phyloP scores from a whole-genome alignment of 2,329 filamentous ascomycete species.

The Diaporthe ampelina region DNA sequence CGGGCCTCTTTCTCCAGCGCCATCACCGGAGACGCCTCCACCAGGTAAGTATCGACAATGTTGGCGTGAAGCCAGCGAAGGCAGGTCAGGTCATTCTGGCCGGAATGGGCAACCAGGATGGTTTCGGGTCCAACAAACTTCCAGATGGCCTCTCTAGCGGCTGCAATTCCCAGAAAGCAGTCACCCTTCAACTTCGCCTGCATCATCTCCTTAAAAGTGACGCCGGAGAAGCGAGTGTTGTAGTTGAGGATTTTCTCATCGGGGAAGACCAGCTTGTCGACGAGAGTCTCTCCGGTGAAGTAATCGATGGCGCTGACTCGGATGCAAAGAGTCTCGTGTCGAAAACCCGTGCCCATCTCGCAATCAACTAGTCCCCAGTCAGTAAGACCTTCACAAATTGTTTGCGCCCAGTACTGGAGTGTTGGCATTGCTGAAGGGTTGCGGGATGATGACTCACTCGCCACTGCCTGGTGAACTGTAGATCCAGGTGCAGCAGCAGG shows the following conservation, averaged over 20 bases:
- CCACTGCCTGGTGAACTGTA: neutral
- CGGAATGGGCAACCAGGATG: conserved; percentile 62
- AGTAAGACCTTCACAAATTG: neutral
- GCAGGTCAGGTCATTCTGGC: conserved; percentile 56
- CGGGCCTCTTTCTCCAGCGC: conserved; percentile 43
- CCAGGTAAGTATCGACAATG: conserved; percentile 61
- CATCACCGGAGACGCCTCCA: conserved; percentile 46
- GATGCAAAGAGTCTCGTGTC: conserved; percentile 64
- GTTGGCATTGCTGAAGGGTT: neutral
- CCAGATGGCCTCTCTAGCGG: conserved; percentile 59
- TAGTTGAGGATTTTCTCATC: conserved; percentile 60
- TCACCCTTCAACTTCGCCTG: conserved; percentile 49
- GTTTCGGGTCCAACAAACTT: conserved; percentile 60
- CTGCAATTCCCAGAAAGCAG: conserved; percentile 57
- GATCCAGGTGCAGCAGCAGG: neutral
- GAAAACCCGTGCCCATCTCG: conserved; percentile 64
- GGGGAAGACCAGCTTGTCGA: conserved; percentile 66
- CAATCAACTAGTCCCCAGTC: conserved; percentile 58
- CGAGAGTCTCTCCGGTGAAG: conserved; percentile 61
- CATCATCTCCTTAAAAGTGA: conserved; percentile 56
- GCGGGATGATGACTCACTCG: neutral
- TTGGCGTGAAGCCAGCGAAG: conserved; percentile 63
- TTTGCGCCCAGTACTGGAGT: neutral
- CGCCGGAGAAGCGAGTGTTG: conserved; percentile 65
- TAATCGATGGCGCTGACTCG: conserved; percentile 66